These are phyloP conservation scores for Trametes gibbosa DNA, from an alignment of 768 basidiomycete genomes.

Conservation along the genomic window DNA sequence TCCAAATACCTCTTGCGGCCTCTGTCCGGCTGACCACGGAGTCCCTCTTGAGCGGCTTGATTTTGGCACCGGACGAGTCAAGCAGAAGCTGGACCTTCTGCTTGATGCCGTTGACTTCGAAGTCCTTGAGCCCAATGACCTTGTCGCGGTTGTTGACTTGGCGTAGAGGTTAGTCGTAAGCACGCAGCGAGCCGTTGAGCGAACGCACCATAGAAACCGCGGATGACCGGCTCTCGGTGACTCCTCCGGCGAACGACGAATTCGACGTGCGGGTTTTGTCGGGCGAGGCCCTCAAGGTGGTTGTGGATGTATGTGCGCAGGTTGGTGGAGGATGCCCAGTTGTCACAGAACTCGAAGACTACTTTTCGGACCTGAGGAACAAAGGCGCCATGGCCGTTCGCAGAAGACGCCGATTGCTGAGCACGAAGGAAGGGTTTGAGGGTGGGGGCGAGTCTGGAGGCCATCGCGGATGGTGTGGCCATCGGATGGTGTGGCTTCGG, in stretches of 20 bases:
- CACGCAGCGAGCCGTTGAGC: neutral
- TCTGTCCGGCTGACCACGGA: slow-evolving; percentile 78
- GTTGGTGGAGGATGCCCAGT: slow-evolving; percentile 72
- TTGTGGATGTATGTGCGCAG: slow-evolving; percentile 68
- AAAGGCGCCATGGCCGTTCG: slow-evolving; percentile 75
- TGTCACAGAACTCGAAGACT: slow-evolving; percentile 87
- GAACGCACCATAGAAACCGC: slow-evolving; percentile 63
- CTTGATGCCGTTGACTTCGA: slow-evolving; percentile 71
- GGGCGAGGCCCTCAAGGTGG: slow-evolving; percentile 62
- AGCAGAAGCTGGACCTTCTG: slow-evolving; percentile 81
- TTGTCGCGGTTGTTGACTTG: slow-evolving; percentile 86
- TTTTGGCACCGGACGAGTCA: slow-evolving; percentile 85
- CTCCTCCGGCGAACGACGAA: slow-evolving; percentile 76
- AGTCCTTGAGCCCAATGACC: slow-evolving; percentile 75
- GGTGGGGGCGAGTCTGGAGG: slow-evolving; percentile 28
- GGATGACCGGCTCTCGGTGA: slow-evolving; percentile 72
- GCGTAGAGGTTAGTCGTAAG: slow-evolving; percentile 14
- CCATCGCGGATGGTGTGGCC: slow-evolving; percentile 31
- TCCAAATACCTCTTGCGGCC: slow-evolving; percentile 86
- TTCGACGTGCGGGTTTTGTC: slow-evolving; percentile 78
- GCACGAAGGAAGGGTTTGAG: slow-evolving; percentile 43
- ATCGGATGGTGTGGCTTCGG: no score
- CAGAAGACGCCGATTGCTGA: slow-evolving; percentile 52
- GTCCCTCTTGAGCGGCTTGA: slow-evolving; percentile 70
- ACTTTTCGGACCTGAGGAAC: slow-evolving; percentile 80